phyloP scores from a whole-genome alignment of 2,329 filamentous ascomycete genomes.

The Botryotinia calthae region DNA sequence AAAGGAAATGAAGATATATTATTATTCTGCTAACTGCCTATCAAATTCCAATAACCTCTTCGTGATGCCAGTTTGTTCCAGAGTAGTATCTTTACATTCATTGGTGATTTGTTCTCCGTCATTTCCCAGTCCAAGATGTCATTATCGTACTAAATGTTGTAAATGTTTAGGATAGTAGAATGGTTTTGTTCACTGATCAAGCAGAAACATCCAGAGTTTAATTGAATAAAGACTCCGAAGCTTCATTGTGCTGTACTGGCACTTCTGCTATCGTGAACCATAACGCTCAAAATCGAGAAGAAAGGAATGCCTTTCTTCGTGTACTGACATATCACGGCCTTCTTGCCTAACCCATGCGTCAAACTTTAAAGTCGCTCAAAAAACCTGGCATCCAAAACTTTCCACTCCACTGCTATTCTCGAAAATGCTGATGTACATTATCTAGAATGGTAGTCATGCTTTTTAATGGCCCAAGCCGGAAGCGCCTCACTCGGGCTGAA shows the following conservation, averaged over 20 bases:
- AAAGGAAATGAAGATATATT: not conserved
- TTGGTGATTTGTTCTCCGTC: not conserved
- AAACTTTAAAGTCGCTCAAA: not conserved
- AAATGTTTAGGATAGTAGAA: not conserved
- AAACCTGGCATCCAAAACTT: not conserved
- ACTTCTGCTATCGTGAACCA: not conserved
- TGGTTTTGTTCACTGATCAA: not conserved
- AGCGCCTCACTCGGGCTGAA: slow-evolving; percentile 18
- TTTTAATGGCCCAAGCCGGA: slow-evolving; percentile 28
- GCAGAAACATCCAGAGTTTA: not conserved
- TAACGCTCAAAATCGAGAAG: not conserved
- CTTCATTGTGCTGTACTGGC: not conserved
- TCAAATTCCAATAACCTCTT: not conserved
- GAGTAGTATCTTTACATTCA: not conserved
- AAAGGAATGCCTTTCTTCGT: not conserved
- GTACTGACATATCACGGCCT: not conserved
- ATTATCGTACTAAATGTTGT: not conserved
- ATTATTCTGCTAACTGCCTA: not conserved
- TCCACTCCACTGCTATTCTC: not conserved
- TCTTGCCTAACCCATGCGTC: not conserved
- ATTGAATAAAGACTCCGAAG: not conserved
- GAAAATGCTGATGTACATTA: not conserved
- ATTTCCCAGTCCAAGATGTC: not conserved
- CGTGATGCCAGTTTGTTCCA: not conserved
- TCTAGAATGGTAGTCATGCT: slow-evolving; percentile 29